Conservation (phyloP, 2,329 filamentous ascomycete species). For the Cercospora sp. region DNA sequence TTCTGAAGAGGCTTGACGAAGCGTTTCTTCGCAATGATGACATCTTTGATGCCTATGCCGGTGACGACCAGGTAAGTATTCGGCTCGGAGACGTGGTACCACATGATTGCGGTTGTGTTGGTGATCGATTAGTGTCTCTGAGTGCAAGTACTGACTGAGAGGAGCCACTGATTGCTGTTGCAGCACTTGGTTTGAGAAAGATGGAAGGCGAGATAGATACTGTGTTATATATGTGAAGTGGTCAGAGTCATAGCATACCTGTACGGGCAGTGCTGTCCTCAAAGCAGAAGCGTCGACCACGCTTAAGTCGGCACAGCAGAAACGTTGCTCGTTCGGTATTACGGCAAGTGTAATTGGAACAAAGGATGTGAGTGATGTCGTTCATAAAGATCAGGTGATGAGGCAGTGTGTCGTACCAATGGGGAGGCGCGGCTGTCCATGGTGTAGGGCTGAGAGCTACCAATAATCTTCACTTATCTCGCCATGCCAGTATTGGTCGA, state of each 20-base stretch:
- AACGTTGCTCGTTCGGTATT: conserved; percentile 6
- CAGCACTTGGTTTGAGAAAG: background rate
- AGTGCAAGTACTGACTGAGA: background rate
- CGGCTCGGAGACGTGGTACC: conserved; percentile 64
- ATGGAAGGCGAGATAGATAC: background rate
- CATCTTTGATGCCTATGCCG: conserved; percentile 70
- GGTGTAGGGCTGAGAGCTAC: conserved; percentile 9
- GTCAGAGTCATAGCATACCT: conserved; percentile 11
- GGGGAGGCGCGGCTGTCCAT: background rate
- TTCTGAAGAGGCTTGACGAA: conserved; percentile 72
- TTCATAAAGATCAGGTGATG: background rate
- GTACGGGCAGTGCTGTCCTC: conserved; percentile 4
- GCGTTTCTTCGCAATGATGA: conserved; percentile 76
- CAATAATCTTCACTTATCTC: background rate
- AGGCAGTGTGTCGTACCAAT: conserved; percentile 8
- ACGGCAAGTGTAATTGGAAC: conserved; percentile 5
- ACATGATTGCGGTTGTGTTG: conserved; percentile 30
- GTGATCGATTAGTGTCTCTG: conserved; percentile 1
- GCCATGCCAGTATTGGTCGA: conserved; percentile 1
- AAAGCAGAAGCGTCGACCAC: background rate
- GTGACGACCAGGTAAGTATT: conserved; percentile 77
- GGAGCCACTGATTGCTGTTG: background rate
- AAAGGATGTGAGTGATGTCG: background rate
- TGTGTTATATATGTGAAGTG: background rate
- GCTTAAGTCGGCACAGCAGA: conserved; percentile 1